phyloP scores from a whole-genome alignment of 257 asterid genomes.

The Solanum pinnatisectum region DNA sequence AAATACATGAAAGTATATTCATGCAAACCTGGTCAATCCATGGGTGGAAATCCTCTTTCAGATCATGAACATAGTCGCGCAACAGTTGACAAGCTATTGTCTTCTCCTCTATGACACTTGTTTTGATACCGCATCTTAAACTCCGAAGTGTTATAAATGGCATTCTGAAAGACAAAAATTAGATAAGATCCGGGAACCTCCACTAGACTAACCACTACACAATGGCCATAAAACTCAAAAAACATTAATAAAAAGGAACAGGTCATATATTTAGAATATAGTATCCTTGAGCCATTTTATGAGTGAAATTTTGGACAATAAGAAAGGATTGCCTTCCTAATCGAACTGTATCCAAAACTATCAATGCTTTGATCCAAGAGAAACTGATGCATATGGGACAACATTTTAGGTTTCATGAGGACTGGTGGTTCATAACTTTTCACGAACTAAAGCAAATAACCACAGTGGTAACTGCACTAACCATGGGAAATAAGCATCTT shows the following conservation, averaged over 20 bases:
- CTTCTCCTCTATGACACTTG: conserved; percentile 63
- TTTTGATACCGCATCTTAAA: conserved; percentile 44
- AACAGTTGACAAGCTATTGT: conserved; percentile 98
- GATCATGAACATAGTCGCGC: conserved; percentile 93
- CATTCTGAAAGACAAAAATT: conserved; percentile 33
- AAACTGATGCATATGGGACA: background rate
- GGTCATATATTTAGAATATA: background rate
- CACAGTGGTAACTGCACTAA: background rate
- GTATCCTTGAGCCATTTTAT: background rate
- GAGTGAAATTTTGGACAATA: background rate
- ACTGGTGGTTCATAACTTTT: background rate
- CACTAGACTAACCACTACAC: background rate
- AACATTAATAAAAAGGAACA: background rate
- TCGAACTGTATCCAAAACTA: background rate
- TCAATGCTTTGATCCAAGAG: background rate
- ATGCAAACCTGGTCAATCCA: conserved; percentile 94
- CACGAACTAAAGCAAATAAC: background rate
- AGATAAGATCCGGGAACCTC: background rate
- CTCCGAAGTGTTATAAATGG: too few relatives aligned
- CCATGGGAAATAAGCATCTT: background rate
- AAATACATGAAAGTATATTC: background rate
- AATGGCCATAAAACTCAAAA: background rate
- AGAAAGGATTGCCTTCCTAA: background rate
- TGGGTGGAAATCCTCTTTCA: conserved; percentile 94
- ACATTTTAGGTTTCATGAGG: background rate